Conservation (phyloP, 1,139 yeast genomes). For the Magnusiomyces suaveolens region DNA sequence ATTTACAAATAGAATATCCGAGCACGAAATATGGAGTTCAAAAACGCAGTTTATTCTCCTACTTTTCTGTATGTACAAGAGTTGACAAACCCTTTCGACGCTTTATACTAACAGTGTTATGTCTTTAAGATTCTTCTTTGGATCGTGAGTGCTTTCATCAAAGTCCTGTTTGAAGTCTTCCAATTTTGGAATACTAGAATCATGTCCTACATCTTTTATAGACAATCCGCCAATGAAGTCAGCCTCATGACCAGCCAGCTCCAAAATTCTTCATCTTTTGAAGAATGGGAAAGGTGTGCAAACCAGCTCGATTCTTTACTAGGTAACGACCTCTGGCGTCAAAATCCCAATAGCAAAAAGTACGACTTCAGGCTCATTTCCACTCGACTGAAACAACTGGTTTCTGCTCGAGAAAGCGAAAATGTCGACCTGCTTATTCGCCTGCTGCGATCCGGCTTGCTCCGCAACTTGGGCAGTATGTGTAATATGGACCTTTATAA, state of each 20-base stretch:
- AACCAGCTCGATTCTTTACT: slow-evolving; percentile 28
- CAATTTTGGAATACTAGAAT: slow-evolving; percentile 21
- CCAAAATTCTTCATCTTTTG: slow-evolving; percentile 22
- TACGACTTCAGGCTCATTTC: slow-evolving; percentile 79
- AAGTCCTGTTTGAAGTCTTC: slow-evolving; percentile 22
- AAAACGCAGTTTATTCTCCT: not conserved
- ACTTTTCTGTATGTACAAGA: too few relatives aligned
- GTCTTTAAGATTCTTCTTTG: slow-evolving; percentile 11
- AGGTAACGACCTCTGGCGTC: slow-evolving; percentile 43
- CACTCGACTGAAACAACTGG: slow-evolving; percentile 55
- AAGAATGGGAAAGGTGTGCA: slow-evolving; percentile 32
- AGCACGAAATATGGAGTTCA: not conserved
- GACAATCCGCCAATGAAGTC: slow-evolving; percentile 16
- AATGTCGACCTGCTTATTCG: slow-evolving; percentile 55
- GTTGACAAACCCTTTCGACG: too few relatives aligned
- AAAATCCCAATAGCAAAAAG: slow-evolving; percentile 69
- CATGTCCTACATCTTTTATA: not conserved
- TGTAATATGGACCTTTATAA: slow-evolving; percentile 70
- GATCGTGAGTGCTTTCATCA: slow-evolving; percentile 21
- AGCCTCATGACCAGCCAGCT: slow-evolving; percentile 19
- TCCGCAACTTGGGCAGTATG: slow-evolving; percentile 87
- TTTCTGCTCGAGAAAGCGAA: slow-evolving; percentile 51
- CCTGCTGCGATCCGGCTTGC: slow-evolving; percentile 67
- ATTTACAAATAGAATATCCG: not conserved
- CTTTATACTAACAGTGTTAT: too few relatives aligned